Percentiles rank a stretch among this genome's conserved stretches.
Conservation (phyloP, 1,284 basidiomycete species). For the Microbotryum intermedium region DNA sequence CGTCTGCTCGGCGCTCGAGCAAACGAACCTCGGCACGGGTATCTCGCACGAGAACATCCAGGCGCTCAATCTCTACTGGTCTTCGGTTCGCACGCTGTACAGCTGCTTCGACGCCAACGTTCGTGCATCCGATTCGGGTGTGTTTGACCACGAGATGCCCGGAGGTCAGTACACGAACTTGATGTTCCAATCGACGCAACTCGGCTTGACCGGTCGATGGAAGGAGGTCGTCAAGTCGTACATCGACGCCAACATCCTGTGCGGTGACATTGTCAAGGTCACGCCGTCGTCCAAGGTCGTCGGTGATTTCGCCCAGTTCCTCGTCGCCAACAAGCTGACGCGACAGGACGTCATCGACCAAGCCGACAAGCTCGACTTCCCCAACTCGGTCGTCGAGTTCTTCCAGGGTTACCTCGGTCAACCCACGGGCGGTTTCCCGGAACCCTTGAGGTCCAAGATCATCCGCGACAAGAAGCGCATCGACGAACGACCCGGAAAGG, state of each 20-base stretch:
- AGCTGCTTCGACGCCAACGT: constrained; percentile 98
- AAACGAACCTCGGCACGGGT: constrained; percentile 87
- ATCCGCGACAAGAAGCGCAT: constrained; percentile 92
- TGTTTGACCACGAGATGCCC: constrained; percentile 99
- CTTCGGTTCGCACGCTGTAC: constrained; percentile 91
- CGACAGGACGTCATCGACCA: constrained; percentile 78
- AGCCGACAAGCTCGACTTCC: constrained; percentile 91
- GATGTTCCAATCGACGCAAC: constrained; percentile 93
- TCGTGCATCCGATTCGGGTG: constrained; percentile 84
- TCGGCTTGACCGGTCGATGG: constrained; percentile 97
- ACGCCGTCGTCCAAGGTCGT: constrained; percentile 99
- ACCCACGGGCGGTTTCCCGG: constrained; percentile 96
- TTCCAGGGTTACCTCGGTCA: constrained; percentile 83
- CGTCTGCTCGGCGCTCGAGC: constrained; percentile 86
- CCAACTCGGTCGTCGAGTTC: constrained; percentile 51
- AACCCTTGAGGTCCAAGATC: constrained; percentile 80
- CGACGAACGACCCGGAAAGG: constrained; percentile 82
- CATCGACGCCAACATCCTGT: constrained; percentile 91
- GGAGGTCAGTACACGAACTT: constrained; percentile 59
- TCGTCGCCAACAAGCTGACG: constrained; percentile 88
- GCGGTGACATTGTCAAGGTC: constrained; percentile 98
- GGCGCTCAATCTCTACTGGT: constrained; percentile 97
- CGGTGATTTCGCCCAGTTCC: constrained; percentile 77
- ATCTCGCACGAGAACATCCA: constrained; percentile 97
- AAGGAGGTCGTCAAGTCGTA: constrained; percentile 95